Conservation (phyloP, 2,329 filamentous ascomycete species). For the Aspergillus vadensis region DNA sequence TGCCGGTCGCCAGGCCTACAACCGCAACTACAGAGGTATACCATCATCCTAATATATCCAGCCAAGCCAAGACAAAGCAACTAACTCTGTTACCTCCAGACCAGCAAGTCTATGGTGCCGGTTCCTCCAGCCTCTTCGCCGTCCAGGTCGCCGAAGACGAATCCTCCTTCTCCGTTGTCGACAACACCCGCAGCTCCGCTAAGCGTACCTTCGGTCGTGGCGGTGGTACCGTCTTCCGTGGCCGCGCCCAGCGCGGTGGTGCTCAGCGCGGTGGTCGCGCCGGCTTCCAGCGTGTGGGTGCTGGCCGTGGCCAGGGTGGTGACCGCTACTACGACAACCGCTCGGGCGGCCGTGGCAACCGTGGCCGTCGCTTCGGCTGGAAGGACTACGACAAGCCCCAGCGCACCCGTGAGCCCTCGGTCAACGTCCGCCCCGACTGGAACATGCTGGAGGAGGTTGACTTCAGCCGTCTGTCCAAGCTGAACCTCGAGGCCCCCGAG, state of each 20-base stretch:
- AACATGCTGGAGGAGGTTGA: constrained; percentile 96
- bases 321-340: constrained; percentile 70
- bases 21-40: constrained; percentile 86
- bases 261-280: constrained; percentile 71
- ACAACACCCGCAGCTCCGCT: constrained; percentile 83
- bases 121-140: constrained; percentile 82
- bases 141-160: constrained; percentile 93
- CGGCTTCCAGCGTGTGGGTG: constrained; percentile 71
- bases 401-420: constrained; percentile 91
- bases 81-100: constrained; percentile 55
- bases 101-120: constrained; percentile 94
- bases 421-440: constrained; percentile 97
- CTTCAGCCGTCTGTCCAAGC: constrained; percentile 90
- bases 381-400: constrained; percentile 98
- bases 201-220: constrained; percentile 84
- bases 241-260: constrained; percentile 74
- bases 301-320: constrained; percentile 67
- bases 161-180: constrained; percentile 95
- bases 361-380: constrained; percentile 91
- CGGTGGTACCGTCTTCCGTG: constrained; percentile 85
- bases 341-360: constrained; percentile 67
- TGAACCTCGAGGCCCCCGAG: constrained; percentile 92
- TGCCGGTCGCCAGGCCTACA: constrained; percentile 83
- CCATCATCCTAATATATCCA: neutral
- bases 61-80: constrained; percentile 1